Conservation (phyloP, 257 asterid genomes). For the Scutellaria minor region DNA sequence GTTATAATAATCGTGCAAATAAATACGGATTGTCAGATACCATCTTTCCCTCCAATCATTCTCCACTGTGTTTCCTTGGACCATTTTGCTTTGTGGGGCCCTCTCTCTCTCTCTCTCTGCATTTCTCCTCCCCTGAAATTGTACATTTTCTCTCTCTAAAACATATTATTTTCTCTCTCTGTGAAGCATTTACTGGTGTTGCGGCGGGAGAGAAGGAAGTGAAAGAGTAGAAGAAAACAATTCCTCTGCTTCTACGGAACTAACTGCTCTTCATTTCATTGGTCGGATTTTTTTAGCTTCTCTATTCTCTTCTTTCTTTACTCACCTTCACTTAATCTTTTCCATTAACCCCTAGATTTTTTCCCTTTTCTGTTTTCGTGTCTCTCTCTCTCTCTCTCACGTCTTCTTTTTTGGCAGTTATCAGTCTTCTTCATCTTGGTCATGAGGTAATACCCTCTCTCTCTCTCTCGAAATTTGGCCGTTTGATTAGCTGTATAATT, state of each 20-base stretch:
- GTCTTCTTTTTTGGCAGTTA: slow-evolving; percentile 40
- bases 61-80: slow-evolving; percentile 50
- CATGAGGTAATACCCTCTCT: slow-evolving; percentile 49
- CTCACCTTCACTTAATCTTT: slow-evolving; percentile 29
- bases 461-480: slow-evolving; percentile 25
- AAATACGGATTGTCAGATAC: slow-evolving; percentile 27
- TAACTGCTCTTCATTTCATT: slow-evolving; percentile 24
- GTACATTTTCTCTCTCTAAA: slow-evolving; percentile 6
- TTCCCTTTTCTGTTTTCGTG: not conserved
- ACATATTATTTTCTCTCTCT: slow-evolving; percentile 23
- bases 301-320: slow-evolving; percentile 19
- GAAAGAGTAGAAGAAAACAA: slow-evolving; percentile 85
- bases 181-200: slow-evolving; percentile 41
- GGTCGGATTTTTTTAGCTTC: slow-evolving; percentile 20
- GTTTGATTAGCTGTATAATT: slow-evolving; percentile 30
- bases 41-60: slow-evolving; percentile 68
- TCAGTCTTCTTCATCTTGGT: slow-evolving; percentile 39
- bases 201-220: slow-evolving; percentile 84
- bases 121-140: slow-evolving; percentile 4
- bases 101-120: slow-evolving; percentile 30
- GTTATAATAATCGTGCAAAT: slow-evolving; percentile 21
- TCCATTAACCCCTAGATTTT: slow-evolving; percentile 30
- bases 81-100: slow-evolving; percentile 53
- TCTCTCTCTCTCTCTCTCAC: slow-evolving; percentile 26
- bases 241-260: slow-evolving; percentile 89